Evolutionary conservation across 1,284 basidiomycete species (phyloP).

Genomic region (Microbotryum lychnidis-dioicae): DNA sequence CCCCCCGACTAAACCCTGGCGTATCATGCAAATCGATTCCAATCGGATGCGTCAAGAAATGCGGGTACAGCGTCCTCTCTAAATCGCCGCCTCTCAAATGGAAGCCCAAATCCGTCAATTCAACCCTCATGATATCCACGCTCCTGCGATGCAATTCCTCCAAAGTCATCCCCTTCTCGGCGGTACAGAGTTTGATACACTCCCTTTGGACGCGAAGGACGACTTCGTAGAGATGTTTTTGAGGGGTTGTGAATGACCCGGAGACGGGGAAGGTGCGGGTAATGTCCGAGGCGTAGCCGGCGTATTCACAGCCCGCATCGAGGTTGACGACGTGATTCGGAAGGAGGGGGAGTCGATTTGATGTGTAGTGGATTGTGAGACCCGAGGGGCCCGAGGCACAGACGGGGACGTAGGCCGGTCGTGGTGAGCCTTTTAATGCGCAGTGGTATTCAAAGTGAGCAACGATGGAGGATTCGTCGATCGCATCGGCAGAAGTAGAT

Average conservation of each 20-base stretch:
- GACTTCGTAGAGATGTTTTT: conserved; percentile 79
- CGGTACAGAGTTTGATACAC: conserved; percentile 56
- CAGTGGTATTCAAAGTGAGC: conserved; percentile 85
- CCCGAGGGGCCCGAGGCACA: conserved; percentile 70
- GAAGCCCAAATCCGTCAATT: conserved; percentile 78
- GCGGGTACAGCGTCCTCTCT: conserved; percentile 71
- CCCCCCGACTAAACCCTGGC: conserved; percentile 40
- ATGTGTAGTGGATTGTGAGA: conserved; percentile 83
- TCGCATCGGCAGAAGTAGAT: conserved; percentile 48
- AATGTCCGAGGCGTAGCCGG: conserved; percentile 92
- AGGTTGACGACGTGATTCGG: conserved; percentile 72
- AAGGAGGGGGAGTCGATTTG: conserved; percentile 68
- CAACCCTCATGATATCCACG: conserved; percentile 59
- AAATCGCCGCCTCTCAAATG: conserved; percentile 55
- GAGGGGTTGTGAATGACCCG: conserved; percentile 68
- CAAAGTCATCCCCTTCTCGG: conserved; percentile 51
- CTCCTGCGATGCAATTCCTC: conserved; percentile 73
- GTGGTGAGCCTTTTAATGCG: conserved; percentile 57
- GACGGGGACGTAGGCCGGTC: conserved; percentile 87
- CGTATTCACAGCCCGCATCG: conserved; percentile 56
- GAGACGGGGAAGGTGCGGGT: conserved; percentile 85
- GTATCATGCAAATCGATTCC: conserved; percentile 49
- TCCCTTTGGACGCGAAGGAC: conserved; percentile 68
- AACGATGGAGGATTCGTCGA: conserved; percentile 60
- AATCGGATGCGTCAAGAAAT: conserved; percentile 70